Percentiles rank a stretch among this genome's conserved stretches.
phyloP scores from a whole-genome alignment of 2,329 filamentous ascomycete genomes.

The Emmonsia crescens region DNA sequence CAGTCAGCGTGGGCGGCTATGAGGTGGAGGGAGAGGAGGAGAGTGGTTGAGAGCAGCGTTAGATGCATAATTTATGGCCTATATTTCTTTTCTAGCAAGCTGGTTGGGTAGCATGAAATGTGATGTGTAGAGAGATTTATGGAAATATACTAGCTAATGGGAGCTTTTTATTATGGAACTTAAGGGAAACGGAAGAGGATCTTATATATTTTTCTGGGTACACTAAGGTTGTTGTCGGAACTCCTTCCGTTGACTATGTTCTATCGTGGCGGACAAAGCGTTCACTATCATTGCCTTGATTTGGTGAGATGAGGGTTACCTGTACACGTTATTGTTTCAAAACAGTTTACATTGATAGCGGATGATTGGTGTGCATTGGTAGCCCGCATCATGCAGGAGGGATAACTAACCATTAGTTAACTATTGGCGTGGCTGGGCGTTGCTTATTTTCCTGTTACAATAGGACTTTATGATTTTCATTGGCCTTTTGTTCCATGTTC shows the following conservation, averaged over 20 bases:
- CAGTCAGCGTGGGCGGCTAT: neutral
- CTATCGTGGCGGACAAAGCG: neutral
- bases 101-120: neutral
- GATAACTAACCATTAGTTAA: too few species aligned
- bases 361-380: neutral
- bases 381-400: neutral
- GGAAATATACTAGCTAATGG: neutral
- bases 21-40: neutral
- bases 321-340: neutral
- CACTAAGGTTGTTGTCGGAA: too few species aligned
- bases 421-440: neutral
- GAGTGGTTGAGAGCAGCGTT: neutral
- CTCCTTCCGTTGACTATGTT: too few species aligned
- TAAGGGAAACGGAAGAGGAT: neutral
- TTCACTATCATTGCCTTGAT: neutral
- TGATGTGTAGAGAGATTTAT: neutral
- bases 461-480: neutral
- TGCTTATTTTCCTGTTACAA: neutral
- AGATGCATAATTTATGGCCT: neutral
- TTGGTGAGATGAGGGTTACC: too few species aligned
- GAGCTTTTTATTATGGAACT: neutral
- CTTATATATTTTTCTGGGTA: too few species aligned
- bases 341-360: neutral
- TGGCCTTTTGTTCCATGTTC: neutral
- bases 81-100: neutral